phyloP scores from a whole-genome alignment of 768 basidiomycete species.

The Suillus decipiens region DNA sequence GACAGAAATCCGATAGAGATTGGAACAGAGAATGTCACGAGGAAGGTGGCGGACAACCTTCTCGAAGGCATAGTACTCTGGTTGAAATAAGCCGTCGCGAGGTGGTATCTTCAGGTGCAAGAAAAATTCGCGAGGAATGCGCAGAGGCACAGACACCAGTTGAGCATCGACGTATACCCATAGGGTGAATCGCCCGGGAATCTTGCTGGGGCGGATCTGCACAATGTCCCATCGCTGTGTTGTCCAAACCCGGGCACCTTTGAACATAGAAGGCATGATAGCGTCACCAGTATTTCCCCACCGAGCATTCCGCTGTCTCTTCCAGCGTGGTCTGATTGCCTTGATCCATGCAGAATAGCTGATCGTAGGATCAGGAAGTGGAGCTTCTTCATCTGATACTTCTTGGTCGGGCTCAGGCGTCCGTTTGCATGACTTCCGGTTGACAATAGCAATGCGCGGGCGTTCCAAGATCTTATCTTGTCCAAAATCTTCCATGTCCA shows the following conservation, averaged over 20 bases:
- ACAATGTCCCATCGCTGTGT: slow-evolving; percentile 88
- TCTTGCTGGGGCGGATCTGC: slow-evolving; percentile 79
- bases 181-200: slow-evolving; percentile 79
- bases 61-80: slow-evolving; percentile 68
- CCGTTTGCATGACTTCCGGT: slow-evolving; percentile 45
- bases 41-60: slow-evolving; percentile 80
- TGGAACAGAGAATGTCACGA: slow-evolving; percentile 68
- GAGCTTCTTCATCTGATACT: slow-evolving; percentile 25
- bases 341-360: slow-evolving; percentile 80
- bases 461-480: slow-evolving; percentile 25
- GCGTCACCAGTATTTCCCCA: slow-evolving; percentile 42
- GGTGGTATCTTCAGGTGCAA: slow-evolving; percentile 80
- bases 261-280: slow-evolving; percentile 75
- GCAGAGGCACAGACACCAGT: slow-evolving; percentile 76
- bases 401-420: slow-evolving; percentile 46
- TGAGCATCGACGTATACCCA: slow-evolving; percentile 87
- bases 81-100: slow-evolving; percentile 64
- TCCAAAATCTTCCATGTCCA: slow-evolving; percentile 68
- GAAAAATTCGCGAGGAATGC: slow-evolving; percentile 91
- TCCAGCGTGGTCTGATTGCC: slow-evolving; percentile 80
- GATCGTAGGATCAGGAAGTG: slow-evolving; percentile 61
- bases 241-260: slow-evolving; percentile 54
- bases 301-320: slow-evolving; percentile 51
- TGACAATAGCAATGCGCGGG: slow-evolving; percentile 55
- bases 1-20: slow-evolving; percentile 83